Evolutionary conservation across 2,329 filamentous ascomycete genomes (phyloP).

Genomic region (Penicillium sp.): DNA sequence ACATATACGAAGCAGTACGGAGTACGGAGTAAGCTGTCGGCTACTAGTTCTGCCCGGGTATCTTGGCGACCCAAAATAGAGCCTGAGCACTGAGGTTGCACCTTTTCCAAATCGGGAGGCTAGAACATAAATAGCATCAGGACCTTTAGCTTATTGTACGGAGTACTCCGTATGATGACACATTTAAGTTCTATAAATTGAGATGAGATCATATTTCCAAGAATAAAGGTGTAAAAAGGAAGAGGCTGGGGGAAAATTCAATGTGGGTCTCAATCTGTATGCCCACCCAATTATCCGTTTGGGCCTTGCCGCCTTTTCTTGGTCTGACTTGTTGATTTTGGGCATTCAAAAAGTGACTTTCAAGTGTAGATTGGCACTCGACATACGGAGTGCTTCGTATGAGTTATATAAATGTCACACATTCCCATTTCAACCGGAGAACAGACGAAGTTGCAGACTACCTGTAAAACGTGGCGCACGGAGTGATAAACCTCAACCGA

Average conservation of each 20-base stretch:
- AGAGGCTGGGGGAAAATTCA: constrained; percentile 7
- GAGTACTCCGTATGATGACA: neutral
- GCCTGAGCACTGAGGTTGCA: too few species aligned
- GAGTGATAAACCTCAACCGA: neutral
- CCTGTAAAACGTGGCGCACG: constrained; percentile 13
- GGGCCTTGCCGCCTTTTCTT: constrained; percentile 9
- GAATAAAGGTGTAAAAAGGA: neutral
- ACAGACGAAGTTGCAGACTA: neutral
- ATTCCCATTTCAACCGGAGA: neutral
- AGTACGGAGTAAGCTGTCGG: too few species aligned
- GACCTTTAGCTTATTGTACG: neutral
- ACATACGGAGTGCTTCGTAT: neutral
- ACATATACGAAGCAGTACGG: too few species aligned
- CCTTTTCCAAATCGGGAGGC: too few species aligned
- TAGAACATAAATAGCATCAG: neutral
- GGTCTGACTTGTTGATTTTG: neutral
- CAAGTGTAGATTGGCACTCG: too few species aligned
- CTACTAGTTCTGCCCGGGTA: too few species aligned
- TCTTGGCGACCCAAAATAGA: too few species aligned
- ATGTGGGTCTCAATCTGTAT: neutral
- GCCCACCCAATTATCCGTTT: constrained; percentile 4
- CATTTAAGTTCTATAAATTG: neutral
- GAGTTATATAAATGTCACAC: neutral
- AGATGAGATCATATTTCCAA: constrained; percentile 6
- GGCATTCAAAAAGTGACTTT: neutral